phyloP scores from a whole-genome alignment of 78 protist genomes.

The Tieghemostelium lacteum region DNA sequence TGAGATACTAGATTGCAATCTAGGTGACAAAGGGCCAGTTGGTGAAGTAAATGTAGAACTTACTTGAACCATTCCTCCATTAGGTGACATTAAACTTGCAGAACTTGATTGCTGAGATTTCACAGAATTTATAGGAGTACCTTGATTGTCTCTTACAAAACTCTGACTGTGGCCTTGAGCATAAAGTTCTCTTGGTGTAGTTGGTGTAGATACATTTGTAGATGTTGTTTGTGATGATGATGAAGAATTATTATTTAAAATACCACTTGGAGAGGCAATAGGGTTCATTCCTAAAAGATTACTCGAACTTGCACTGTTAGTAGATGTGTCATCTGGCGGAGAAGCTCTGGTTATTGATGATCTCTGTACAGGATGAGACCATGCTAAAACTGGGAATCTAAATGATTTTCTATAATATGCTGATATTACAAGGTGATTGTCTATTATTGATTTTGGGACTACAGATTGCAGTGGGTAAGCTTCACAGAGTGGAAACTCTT shows the following conservation, averaged over 20 bases:
- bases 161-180: neutral
- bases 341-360: slow-evolving; percentile 48
- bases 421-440: slow-evolving; percentile 17
- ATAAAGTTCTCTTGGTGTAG: too few species aligned
- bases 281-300: neutral
- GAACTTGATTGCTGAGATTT: neutral
- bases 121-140: neutral
- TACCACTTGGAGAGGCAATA: neutral
- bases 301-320: neutral
- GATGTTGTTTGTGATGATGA: too few species aligned
- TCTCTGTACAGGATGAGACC: slow-evolving; percentile 54
- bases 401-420: slow-evolving; percentile 23
- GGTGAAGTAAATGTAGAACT: neutral
- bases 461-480: slow-evolving; percentile 40
- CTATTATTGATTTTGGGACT: slow-evolving; percentile 35
- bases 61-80: too few species aligned
- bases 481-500: slow-evolving; percentile 20
- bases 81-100: neutral
- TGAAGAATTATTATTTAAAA: too few species aligned
- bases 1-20: neutral
- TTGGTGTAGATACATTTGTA: slow-evolving; percentile 1
- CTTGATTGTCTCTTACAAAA: neutral
- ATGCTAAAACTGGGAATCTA: slow-evolving; percentile 44
- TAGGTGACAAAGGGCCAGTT: slow-evolving; percentile 19
- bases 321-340: slow-evolving; percentile 7